Base-by-base conservation (phyloP, 2,329 filamentous ascomycete species). In the Catunica adiposa region DNA sequence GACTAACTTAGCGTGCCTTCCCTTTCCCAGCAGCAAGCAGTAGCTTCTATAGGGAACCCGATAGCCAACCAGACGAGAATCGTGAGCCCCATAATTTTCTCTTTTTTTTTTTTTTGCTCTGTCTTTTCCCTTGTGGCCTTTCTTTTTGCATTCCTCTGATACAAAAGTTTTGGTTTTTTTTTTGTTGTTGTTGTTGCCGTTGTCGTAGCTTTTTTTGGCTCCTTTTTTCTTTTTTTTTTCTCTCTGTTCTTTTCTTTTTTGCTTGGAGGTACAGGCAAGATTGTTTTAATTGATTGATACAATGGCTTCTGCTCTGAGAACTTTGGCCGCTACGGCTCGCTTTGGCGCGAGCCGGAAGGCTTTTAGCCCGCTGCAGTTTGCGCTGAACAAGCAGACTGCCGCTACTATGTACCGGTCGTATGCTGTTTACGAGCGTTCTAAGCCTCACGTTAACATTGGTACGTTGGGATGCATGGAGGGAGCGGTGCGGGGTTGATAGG, bases 391-490 rank as follows among this genome's bases (percentile, higher is more conserved):
- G 62, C 78, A 82, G 69, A 80, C 78, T 66, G 75, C 76, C 62
- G 73, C 84, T 65, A 82, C 81, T 71, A 71, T 83, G 65, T 76
- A 78, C 67, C 75, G 80, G 63, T 75, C 74, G 66, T 84, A 83
- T 63, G 80, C 80, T 60, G 75, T 77, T 57, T 98, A 85, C 68
- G 82, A 94, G 78, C 83, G 92, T 68, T 82, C 77, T 68, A 98
- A 98, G 79, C 92, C 92, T 59, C 92, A 98, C 71, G 90, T 98
- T 62, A 98, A 98, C 75, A 92, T 98, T 67, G 92, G 92, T 86
- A 76, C 63, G 75, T n/a, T n/a, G n/a, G n/a, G n/a, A n/a, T 59
- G 23, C 22, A 40, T 37, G 11, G 38, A 20, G 53, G 29, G 29
- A 15, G 8, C 50, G 40, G 25, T 47, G 9, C 15, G 23, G 11